Evolutionary conservation across 345 rosid genomes (phyloP).

Genomic region (Salix arbutifolia): DNA sequence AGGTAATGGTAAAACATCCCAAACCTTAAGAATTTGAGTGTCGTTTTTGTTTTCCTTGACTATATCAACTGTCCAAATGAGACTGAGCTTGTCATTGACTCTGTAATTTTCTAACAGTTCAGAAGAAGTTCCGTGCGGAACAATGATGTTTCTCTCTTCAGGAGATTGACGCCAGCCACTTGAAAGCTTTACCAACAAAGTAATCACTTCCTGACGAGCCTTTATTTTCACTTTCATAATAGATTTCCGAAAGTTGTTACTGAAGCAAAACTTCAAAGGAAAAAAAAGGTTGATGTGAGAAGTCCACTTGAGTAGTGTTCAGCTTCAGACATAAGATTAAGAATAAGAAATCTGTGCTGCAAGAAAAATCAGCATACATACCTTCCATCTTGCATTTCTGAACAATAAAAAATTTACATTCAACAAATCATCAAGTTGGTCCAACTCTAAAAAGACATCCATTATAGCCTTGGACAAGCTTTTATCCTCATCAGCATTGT

Average conservation of each 20-base stretch:
- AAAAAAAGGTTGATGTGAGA: not conserved
- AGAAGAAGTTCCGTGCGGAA: slow-evolving; percentile 25
- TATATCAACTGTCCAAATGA: slow-evolving; percentile 38
- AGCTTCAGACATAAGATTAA: not conserved
- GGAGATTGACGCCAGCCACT: slow-evolving; percentile 39
- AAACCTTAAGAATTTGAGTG: slow-evolving; percentile 41
- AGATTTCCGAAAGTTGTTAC: slow-evolving; percentile 37
- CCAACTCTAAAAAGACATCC: slow-evolving; percentile 26
- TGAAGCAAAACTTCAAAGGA: slow-evolving; percentile 37
- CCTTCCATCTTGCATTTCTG: slow-evolving; percentile 47
- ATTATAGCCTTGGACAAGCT: slow-evolving; percentile 27
- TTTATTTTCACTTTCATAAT: slow-evolving; percentile 25
- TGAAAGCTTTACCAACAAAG: slow-evolving; percentile 30
- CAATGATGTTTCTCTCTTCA: slow-evolving; percentile 21
- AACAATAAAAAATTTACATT: slow-evolving; percentile 23
- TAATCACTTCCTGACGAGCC: slow-evolving; percentile 21
- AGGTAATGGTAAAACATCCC: slow-evolving; percentile 44
- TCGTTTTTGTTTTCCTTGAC: slow-evolving; percentile 22
- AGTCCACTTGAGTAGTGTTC: not conserved
- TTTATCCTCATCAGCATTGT: slow-evolving; percentile 34
- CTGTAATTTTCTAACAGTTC: slow-evolving; percentile 40
- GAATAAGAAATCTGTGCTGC: not conserved
- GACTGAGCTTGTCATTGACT: slow-evolving; percentile 24
- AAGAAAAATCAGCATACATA: not conserved
- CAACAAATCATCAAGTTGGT: slow-evolving; percentile 38